Evolutionary conservation across 352 stramenopile species (phyloP).

Genomic region (Globisporangium middletonii): DNA sequence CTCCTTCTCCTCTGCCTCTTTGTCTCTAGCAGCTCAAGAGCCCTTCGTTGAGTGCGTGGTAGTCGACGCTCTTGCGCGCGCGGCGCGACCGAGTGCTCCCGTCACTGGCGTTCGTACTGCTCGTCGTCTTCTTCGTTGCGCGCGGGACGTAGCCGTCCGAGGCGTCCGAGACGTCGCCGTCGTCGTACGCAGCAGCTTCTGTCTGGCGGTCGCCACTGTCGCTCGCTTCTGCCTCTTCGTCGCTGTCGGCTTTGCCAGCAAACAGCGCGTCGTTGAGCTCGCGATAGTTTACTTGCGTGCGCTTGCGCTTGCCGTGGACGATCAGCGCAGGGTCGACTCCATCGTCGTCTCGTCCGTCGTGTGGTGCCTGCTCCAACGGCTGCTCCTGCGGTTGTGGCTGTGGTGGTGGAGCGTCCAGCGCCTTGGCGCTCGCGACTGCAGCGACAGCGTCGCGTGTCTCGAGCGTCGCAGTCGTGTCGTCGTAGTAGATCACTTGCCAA

Average conservation of each 20-base stretch:
- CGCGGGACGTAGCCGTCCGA: slow-evolving; percentile 10
- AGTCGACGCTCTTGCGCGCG: slow-evolving; percentile 36
- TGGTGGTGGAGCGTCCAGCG: slow-evolving; percentile 7
- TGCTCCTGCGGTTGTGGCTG: not conserved
- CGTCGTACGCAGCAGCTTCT: too few species aligned
- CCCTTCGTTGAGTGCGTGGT: slow-evolving; percentile 60
- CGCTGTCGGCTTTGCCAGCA: slow-evolving; percentile 48
- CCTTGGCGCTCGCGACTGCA: slow-evolving; percentile 27
- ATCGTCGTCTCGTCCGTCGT: slow-evolving; percentile 6
- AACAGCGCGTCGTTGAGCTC: slow-evolving; percentile 77
- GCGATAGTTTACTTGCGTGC: slow-evolving; percentile 75
- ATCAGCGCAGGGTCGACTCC: slow-evolving; percentile 36
- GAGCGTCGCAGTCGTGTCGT: slow-evolving; percentile 44
- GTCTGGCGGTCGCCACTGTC: slow-evolving; percentile 15
- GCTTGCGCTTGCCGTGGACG: slow-evolving; percentile 71
- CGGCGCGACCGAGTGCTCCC: slow-evolving; percentile 14
- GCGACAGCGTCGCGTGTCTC: slow-evolving; percentile 19
- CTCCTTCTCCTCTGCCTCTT: not conserved
- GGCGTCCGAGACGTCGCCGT: slow-evolving; percentile 9
- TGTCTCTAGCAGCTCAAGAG: slow-evolving; percentile 14
- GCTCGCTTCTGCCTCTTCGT: slow-evolving; percentile 35
- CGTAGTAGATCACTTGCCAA: slow-evolving; percentile 57
- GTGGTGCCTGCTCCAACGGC: not conserved
- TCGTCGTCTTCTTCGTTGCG: slow-evolving; percentile 1
- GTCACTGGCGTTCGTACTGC: not conserved